These are phyloP conservation scores for Kewa caespitosa DNA, from an alignment of 179 eudicot genomes.

Conservation along the genomic window DNA sequence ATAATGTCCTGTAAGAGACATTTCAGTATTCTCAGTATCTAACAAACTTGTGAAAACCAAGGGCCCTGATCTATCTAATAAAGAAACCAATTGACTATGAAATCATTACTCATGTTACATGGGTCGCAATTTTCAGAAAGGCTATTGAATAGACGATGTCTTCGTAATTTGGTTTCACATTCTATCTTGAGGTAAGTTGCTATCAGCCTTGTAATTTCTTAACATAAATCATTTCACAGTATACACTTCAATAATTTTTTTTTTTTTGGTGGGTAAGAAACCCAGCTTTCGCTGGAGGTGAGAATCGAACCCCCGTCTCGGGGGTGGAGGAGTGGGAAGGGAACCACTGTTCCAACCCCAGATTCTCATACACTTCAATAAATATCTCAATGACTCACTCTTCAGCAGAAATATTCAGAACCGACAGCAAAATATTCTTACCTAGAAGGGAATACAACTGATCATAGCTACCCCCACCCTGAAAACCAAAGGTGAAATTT, in stretches of 20 bases:
- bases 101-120: not conserved
- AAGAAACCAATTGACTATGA: not conserved
- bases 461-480: not conserved
- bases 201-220: not conserved
- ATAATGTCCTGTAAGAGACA: slow-evolving; percentile 68
- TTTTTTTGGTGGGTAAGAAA: too few relatives aligned
- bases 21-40: slow-evolving; percentile 1
- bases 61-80: not conserved
- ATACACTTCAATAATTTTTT: too few relatives aligned
- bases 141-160: not conserved
- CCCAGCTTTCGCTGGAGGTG: too few relatives aligned
- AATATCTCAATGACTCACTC: too few relatives aligned
- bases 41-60: slow-evolving; percentile 3
- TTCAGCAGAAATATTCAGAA: too few relatives aligned
- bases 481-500: not conserved
- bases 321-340: too few relatives aligned
- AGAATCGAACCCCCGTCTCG: too few relatives aligned
- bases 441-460: not conserved
- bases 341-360: too few relatives aligned
- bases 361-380: too few relatives aligned
- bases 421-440: not conserved
- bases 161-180: not conserved
- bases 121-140: not conserved
- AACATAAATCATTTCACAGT: too few relatives aligned
- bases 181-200: not conserved